A percentile compares a stretch with the other conserved stretches of the same genome.
Evolutionary conservation across 768 basidiomycete species (phyloP).

Genomic region (Sarcomyxa edulis): DNA sequence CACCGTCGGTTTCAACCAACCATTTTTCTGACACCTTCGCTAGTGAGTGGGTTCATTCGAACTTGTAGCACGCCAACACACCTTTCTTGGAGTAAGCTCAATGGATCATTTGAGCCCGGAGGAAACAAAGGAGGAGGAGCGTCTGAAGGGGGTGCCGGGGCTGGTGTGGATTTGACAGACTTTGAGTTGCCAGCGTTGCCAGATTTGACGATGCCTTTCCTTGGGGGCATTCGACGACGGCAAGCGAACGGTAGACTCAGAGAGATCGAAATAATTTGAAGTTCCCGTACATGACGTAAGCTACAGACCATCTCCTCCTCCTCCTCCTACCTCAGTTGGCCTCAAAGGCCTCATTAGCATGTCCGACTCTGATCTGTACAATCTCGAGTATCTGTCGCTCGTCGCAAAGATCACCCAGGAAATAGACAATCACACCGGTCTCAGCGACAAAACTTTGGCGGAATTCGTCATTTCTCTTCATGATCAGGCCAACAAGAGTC

Average conservation of each 20-base stretch:
- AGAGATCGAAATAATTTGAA: slow-evolving; percentile 40
- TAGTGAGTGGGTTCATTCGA: too few relatives aligned
- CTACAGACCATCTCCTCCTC: slow-evolving; percentile 1
- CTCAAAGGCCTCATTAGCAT: too few relatives aligned
- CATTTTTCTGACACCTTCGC: slow-evolving; percentile 77
- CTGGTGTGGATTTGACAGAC: slow-evolving; percentile 34
- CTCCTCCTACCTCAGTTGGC: slow-evolving; percentile 20
- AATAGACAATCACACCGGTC: slow-evolving; percentile 78
- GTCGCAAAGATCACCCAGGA: slow-evolving; percentile 92
- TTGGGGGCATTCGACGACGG: slow-evolving; percentile 57
- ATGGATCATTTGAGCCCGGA: slow-evolving; percentile 78
- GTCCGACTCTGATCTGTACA: slow-evolving; percentile 87
- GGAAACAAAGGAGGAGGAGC: slow-evolving; percentile 75
- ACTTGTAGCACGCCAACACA: slow-evolving; percentile 15
- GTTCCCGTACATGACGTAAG: too few relatives aligned
- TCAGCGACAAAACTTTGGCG: slow-evolving; percentile 89
- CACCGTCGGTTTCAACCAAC: slow-evolving; percentile 83
- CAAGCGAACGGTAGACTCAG: slow-evolving; percentile 28
- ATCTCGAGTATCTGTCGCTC: slow-evolving; percentile 89
- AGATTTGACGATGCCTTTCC: slow-evolving; percentile 76
- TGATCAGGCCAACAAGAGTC: slow-evolving; percentile 67
- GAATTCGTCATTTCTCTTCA: slow-evolving; percentile 94
- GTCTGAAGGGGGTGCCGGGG: slow-evolving; percentile 16
- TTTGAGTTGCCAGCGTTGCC: slow-evolving; percentile 89
- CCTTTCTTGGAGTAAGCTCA: slow-evolving; percentile 78